Conservation (phyloP, 116 monocot genomes). For the Phalaenopsis hybrid region DNA sequence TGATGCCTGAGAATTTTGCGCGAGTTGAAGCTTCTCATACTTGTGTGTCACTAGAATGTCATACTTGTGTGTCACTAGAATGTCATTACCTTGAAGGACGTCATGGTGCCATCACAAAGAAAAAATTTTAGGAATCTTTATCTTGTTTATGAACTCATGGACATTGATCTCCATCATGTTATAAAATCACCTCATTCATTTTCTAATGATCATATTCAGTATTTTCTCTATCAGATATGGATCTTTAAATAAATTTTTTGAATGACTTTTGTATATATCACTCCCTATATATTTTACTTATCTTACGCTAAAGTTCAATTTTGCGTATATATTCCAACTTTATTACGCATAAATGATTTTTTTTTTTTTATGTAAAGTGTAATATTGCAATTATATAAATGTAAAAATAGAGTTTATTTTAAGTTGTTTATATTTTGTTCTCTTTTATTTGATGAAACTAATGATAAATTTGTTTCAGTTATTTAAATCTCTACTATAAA, state of each 20-base stretch:
- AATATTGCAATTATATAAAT: too few relatives aligned
- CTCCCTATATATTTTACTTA: too few relatives aligned
- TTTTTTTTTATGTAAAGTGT: too few relatives aligned
- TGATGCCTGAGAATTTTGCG: constrained; percentile 65
- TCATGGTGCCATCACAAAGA: constrained; percentile 57
- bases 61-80: constrained; percentile 24
- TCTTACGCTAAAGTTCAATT: too few relatives aligned
- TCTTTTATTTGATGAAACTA: too few relatives aligned
- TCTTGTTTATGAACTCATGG: constrained; percentile 81
- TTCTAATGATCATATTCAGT: constrained; percentile 71
- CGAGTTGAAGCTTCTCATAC: constrained; percentile 65
- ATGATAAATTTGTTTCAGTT: too few relatives aligned
- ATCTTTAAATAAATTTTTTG: not conserved
- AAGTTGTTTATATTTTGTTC: too few relatives aligned
- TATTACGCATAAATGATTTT: too few relatives aligned
- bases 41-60: constrained; percentile 23
- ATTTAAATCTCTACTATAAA: too few relatives aligned
- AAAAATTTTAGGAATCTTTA: constrained; percentile 68
- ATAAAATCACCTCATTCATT: constrained; percentile 68
- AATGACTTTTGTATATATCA: too few relatives aligned
- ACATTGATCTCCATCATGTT: constrained; percentile 72
- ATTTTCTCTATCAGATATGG: constrained; percentile 77
- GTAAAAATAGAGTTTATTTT: too few relatives aligned
- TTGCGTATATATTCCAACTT: too few relatives aligned
- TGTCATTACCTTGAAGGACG: constrained; percentile 67